Evolutionary conservation across 768 basidiomycete species (phyloP), one percentile per base, ranked within the genome.

Genomic region (Pleurotus eryngii): DNA sequence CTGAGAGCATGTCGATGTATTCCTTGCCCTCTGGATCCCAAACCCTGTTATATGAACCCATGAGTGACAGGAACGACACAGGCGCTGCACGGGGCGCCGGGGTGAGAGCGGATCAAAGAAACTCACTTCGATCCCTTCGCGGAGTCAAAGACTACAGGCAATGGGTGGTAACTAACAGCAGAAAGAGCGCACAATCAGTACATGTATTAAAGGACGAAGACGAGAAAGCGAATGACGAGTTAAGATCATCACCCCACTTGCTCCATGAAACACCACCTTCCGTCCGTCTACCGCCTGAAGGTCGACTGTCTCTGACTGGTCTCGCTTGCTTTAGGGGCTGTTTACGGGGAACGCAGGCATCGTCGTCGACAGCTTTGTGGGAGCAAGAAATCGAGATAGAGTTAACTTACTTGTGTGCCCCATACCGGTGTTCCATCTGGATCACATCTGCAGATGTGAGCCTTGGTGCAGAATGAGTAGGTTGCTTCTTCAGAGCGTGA

Each of bases 1-100:
- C 97, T 46, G 92, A 92, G 17, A 99, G 80, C 92, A 98, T 97
- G 67, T 99, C 97, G 60, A 98, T 94, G 74, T 97, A 99, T 68
- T 95, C 90, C 51, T 83, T 87, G 61, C 95, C 95, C 79, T 96
- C 95, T 3, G 89, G 90, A 68, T 97, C 95, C 90, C 92, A 96
- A 69, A 94, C 92, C 65, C 80, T 81, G 63, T 46, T 49, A 56
- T 17, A 45, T 45, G 42, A 45, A 17, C 5, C n/a, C 42, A 45
- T 17, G 6, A 45, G n/a, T 45, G 20, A 22, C 42, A 17, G 15
- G 42, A 17, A 15, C 30, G 30, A 35, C 30, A 35, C 30, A 35
- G 11, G 30, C 30, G 30, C 30, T 35, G 11, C 42, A 45, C 42
- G 42, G 20, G 20, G 42, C 42, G 20, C n/a, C 15, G 17, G 22